Evolutionary conservation across 2,329 filamentous ascomycete genomes (phyloP).

Genomic region (Sporothrix protearum): DNA sequence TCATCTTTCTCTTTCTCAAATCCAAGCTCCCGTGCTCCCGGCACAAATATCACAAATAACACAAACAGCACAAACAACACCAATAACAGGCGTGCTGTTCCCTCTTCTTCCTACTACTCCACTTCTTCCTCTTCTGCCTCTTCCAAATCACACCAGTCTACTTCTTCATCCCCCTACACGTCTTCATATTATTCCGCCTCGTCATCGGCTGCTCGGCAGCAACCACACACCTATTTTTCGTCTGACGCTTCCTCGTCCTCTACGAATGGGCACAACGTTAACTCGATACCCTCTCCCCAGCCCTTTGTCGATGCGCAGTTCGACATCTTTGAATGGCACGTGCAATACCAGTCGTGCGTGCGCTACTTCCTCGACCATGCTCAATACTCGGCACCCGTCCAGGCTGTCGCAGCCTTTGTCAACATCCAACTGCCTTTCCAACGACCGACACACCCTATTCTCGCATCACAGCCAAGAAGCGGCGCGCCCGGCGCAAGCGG

Average conservation of each 20-base stretch:
- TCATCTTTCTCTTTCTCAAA: constrained; percentile 10
- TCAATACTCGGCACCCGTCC: constrained; percentile 76
- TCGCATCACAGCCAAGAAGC: constrained; percentile 35
- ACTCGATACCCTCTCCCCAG: constrained; percentile 33
- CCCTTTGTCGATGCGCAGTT: constrained; percentile 53
- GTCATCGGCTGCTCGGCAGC: neutral
- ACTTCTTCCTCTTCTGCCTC: neutral
- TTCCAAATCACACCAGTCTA: neutral
- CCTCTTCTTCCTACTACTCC: neutral
- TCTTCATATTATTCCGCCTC: neutral
- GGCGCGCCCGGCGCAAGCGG: neutral
- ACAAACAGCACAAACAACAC: neutral
- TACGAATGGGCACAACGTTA: constrained; percentile 20
- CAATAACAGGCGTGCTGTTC: neutral
- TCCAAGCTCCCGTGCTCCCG: neutral
- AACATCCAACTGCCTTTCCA: constrained; percentile 92
- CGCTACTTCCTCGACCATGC: constrained; percentile 89
- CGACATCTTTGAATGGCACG: constrained; percentile 90
- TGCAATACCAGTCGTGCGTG: constrained; percentile 83
- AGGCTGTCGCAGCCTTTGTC: constrained; percentile 83
- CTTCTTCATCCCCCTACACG: neutral
- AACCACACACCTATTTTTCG: neutral
- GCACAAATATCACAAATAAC: neutral
- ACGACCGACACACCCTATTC: constrained; percentile 48
- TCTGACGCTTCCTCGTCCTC: neutral